Percentiles rank a stretch among this genome's conserved stretches.
Evolutionary conservation across 164 flowering plant species (phyloP).

Genomic region (Magnolia officinalis): DNA sequence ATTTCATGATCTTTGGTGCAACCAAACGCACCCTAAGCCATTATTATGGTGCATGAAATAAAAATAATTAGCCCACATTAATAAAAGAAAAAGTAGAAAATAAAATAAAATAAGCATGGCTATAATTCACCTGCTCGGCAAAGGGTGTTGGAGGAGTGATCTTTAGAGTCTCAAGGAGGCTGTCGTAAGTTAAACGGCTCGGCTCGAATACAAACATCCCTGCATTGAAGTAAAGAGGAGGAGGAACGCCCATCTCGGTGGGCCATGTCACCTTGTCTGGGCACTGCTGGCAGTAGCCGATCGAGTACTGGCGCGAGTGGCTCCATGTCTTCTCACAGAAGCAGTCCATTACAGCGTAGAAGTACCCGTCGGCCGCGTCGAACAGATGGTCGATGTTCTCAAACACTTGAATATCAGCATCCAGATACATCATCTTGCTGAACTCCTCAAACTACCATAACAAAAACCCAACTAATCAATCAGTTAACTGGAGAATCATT

Average conservation of each 20-base stretch:
- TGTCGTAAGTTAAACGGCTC: constrained; percentile 16
- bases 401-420: constrained; percentile 26
- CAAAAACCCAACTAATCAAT: background rate
- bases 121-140: constrained; percentile 21
- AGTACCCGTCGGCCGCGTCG: constrained; percentile 17
- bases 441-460: constrained; percentile 22
- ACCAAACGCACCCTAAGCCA: too few relatives aligned
- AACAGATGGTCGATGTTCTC: constrained; percentile 28
- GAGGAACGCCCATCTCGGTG: constrained; percentile 18
- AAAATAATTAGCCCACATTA: too few relatives aligned
- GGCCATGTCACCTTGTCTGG: constrained; percentile 25
- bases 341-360: constrained; percentile 27
- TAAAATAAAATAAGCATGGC: background rate
- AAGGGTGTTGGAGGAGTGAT: constrained; percentile 18
- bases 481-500: background rate
- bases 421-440: constrained; percentile 25
- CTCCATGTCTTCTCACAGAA: constrained; percentile 27
- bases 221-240: constrained; percentile 23
- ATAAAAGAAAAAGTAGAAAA: background rate
- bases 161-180: constrained; percentile 13
- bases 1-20: too few relatives aligned
- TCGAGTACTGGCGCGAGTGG: constrained; percentile 18
- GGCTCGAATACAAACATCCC: constrained; percentile 28
- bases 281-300: constrained; percentile 29
- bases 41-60: too few relatives aligned